These are phyloP conservation scores for Ophiostoma australiae DNA, from an alignment of 2,329 filamentous ascomycete genomes.

Conservation along the genomic window DNA sequence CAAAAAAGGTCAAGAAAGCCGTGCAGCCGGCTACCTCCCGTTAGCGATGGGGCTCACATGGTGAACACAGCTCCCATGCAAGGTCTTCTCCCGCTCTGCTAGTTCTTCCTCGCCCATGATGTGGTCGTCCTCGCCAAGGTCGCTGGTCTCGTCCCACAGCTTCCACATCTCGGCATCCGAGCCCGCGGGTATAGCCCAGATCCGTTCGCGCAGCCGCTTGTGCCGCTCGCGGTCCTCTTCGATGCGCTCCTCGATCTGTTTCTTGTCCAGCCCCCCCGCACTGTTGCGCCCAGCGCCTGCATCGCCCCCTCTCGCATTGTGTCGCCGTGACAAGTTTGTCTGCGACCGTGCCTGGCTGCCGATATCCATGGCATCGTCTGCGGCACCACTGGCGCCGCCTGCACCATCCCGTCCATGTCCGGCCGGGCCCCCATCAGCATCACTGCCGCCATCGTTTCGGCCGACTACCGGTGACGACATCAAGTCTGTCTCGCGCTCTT, in stretches of 20 bases:
- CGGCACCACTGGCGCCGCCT: background rate
- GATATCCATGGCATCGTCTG: slow-evolving; percentile 32
- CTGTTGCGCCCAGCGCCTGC: slow-evolving; percentile 12
- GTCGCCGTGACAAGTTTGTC: slow-evolving; percentile 33
- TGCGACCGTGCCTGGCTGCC: slow-evolving; percentile 40
- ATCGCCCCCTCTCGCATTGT: background rate
- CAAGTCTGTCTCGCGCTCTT: slow-evolving; percentile 66
- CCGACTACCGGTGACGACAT: slow-evolving; percentile 46
- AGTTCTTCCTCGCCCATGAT: slow-evolving; percentile 69
- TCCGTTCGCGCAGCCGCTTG: slow-evolving; percentile 83
- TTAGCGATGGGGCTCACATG: slow-evolving; percentile 17
- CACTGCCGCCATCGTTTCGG: background rate
- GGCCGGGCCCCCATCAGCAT: background rate
- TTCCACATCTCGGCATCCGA: slow-evolving; percentile 68
- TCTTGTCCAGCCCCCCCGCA: slow-evolving; percentile 60
- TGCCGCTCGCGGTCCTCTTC: slow-evolving; percentile 95
- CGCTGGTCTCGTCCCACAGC: slow-evolving; percentile 82
- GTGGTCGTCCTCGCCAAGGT: slow-evolving; percentile 82
- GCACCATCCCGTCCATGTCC: background rate
- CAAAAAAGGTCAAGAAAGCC: background rate
- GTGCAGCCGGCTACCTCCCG: background rate
- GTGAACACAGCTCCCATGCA: slow-evolving; percentile 39
- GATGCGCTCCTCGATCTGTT: slow-evolving; percentile 89
- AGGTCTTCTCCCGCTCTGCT: slow-evolving; percentile 42
- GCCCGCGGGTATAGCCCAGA: slow-evolving; percentile 76